Conservation (phyloP, 352 stramenopile genomes). For the Phytophthora meadii region DNA sequence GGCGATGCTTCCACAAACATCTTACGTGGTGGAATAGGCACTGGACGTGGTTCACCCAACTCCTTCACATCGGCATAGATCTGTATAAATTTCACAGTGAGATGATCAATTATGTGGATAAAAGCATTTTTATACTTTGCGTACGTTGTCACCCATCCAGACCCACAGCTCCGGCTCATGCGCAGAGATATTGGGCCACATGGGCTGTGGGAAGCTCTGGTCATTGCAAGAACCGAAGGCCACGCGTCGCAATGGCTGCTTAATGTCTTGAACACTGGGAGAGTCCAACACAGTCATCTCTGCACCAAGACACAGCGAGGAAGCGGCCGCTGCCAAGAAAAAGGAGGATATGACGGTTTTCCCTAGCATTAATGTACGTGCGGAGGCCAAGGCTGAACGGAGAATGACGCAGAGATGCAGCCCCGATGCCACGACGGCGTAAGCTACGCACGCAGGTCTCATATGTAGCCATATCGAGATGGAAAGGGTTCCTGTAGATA, state of each 20-base stretch:
- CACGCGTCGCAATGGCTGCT: constrained; percentile 55
- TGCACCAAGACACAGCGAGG: constrained; percentile 19
- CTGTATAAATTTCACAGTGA: constrained; percentile 28
- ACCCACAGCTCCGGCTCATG: constrained; percentile 81
- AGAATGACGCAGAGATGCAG: constrained; percentile 20
- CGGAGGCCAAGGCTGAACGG: constrained; percentile 5
- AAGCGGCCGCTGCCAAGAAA: constrained; percentile 21
- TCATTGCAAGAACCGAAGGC: constrained; percentile 90
- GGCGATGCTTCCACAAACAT: constrained; percentile 66
- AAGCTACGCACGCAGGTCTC: constrained; percentile 19
- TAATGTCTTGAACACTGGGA: constrained; percentile 55
- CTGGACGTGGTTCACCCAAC: constrained; percentile 47
- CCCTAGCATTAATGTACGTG: constrained; percentile 5
- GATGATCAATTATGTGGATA: not conserved
- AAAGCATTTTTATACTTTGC: not conserved
- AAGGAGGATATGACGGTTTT: constrained; percentile 16
- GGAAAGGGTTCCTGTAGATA: not conserved
- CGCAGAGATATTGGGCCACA: constrained; percentile 70
- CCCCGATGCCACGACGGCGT: constrained; percentile 12
- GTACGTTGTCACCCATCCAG: constrained; percentile 90
- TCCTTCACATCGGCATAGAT: constrained; percentile 84
- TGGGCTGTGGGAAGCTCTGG: constrained; percentile 81
- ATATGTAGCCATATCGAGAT: constrained; percentile 31
- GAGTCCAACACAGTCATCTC: constrained; percentile 13
- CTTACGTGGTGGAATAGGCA: constrained; percentile 51